phyloP scores from a whole-genome alignment of 257 asterid species.

The Nemophila menziesii region DNA sequence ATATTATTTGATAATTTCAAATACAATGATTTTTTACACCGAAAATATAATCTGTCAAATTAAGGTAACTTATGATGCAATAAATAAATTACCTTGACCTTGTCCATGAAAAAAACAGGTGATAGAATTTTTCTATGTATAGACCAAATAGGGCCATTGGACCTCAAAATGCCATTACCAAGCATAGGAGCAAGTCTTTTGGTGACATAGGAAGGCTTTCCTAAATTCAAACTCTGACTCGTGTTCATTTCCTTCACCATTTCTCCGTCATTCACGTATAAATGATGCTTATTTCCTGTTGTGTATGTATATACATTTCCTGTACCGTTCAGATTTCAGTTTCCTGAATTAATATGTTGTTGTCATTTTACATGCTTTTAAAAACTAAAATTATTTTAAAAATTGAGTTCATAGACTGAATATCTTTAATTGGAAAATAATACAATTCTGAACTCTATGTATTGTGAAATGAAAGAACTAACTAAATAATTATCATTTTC shows the following conservation, averaged over 20 bases:
- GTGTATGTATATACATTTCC: constrained; percentile 61
- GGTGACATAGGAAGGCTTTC: constrained; percentile 69
- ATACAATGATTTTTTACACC: no score
- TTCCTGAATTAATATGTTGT: no score
- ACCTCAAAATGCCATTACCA: constrained; percentile 77
- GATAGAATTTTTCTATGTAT: constrained; percentile 74
- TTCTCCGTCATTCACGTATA: constrained; percentile 59
- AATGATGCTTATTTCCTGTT: constrained; percentile 65
- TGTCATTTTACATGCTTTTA: no score
- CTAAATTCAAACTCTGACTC: constrained; percentile 32
- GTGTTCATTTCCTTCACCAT: constrained; percentile 72
- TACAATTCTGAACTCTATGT: no score
- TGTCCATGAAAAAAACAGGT: constrained; percentile 68
- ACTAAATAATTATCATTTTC: no score
- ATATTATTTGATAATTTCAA: no score
- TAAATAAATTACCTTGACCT: constrained; percentile 55
- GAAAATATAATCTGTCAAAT: no score
- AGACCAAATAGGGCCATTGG: constrained; percentile 71
- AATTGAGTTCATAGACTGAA: no score
- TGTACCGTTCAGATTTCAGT: no score
- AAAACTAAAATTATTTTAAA: no score
- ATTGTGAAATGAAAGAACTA: no score
- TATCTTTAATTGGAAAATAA: no score
- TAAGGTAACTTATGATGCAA: not conserved
- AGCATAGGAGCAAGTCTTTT: constrained; percentile 87